These are phyloP conservation scores for Digitaria exilis DNA, from an alignment of 202 grass and related monocot genomes.

Conservation along the genomic window DNA sequence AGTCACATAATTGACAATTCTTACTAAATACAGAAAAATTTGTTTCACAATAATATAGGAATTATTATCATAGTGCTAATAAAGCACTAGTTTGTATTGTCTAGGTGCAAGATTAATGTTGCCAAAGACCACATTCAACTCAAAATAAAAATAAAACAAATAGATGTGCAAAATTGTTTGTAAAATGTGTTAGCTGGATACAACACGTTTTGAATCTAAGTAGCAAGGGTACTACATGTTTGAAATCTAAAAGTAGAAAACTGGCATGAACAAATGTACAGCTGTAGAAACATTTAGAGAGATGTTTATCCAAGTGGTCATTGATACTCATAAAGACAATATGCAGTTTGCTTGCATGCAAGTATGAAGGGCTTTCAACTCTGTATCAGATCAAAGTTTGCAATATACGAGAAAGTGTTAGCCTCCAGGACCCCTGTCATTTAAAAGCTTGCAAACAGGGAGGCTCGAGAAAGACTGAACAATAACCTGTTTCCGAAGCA, in stretches of 20 bases:
- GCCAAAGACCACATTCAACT: not conserved
- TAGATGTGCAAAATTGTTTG: not conserved
- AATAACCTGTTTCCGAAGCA: conserved; percentile 97
- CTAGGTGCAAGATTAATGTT: not conserved
- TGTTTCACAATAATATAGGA: not conserved
- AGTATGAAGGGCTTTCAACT: not conserved
- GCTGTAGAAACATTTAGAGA: not conserved
- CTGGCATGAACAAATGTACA: not conserved
- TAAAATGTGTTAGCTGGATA: not conserved
- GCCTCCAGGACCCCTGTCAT: conserved; percentile 6
- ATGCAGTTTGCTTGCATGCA: not conserved
- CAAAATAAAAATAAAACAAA: conserved; percentile 12
- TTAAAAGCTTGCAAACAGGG: not conserved
- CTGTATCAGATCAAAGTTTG: not conserved
- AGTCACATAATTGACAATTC: not conserved
- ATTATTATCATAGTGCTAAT: not conserved
- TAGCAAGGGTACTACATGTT: not conserved
- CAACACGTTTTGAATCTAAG: not conserved
- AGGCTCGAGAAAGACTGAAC: conserved; percentile 3
- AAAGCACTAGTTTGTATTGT: not conserved
- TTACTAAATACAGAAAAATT: conserved; percentile 2
- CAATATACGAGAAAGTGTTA: not conserved
- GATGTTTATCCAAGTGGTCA: not conserved
- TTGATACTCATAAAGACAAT: not conserved
- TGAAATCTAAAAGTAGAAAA: conserved; percentile 4